Evolutionary conservation across 2,329 filamentous ascomycete genomes (phyloP).

Genomic region (Colletotrichum tamarilloi): DNA sequence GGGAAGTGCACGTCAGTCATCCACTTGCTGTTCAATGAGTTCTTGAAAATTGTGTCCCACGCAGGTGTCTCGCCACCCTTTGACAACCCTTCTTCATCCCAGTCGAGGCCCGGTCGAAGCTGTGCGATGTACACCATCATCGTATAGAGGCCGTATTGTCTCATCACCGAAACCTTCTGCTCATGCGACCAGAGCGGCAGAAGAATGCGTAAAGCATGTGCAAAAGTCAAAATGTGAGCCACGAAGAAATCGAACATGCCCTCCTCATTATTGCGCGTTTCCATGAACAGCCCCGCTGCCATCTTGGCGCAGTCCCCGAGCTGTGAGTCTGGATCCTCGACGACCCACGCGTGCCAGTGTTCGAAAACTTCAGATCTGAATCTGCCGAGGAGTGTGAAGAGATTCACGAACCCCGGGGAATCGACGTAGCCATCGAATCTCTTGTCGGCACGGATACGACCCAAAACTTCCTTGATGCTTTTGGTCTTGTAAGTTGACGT

Average conservation of each 20-base stretch:
- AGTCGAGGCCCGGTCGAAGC: not conserved
- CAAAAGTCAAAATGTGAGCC: not conserved
- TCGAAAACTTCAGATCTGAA: not conserved
- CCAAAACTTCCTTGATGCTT: not conserved
- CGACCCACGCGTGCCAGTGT: not conserved
- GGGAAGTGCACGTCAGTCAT: not conserved
- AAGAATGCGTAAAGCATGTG: not conserved
- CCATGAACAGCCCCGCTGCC: not conserved
- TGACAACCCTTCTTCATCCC: not conserved
- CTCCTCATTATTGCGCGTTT: not conserved
- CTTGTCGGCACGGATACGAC: not conserved
- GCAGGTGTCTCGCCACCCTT: not conserved
- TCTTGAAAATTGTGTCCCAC: not conserved
- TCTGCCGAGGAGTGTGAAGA: not conserved
- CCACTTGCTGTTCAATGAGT: not conserved
- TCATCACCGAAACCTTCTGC: not conserved
- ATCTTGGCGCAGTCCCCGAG: not conserved
- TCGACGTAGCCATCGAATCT: not conserved
- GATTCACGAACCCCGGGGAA: not conserved
- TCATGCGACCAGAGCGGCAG: not conserved
- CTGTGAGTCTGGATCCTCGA: not conserved
- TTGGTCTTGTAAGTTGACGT: not conserved
- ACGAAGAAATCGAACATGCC: not conserved
- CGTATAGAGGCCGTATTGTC: not conserved
- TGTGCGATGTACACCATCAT: not conserved